Evolutionary conservation across 1,284 basidiomycete genomes (phyloP), one percentile per base, ranked within the genome.

Genomic region (Malassezia equina): DNA sequence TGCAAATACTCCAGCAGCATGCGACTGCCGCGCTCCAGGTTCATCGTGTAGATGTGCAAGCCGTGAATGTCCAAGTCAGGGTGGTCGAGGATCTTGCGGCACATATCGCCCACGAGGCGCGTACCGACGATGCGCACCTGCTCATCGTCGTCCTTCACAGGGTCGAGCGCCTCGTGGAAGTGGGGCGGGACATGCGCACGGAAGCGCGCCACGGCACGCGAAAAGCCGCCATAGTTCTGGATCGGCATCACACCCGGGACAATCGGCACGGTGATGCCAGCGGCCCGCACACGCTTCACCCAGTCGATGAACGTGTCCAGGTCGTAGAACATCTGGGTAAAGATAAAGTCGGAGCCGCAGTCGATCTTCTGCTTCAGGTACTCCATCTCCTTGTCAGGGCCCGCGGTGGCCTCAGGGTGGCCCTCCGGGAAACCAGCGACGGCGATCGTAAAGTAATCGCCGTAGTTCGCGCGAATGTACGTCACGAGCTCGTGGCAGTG

Each of bases 271-370:
- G 83, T 88, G 76, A 98, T 94, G 7, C 93, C 77, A 41, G 63
- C 62, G 32, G 61, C 62, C 32, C 69, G 62, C 12, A 75, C 67
- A 31, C 83, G 80, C 64, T 83, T 84, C 57, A 90, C 87, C 89
- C 89, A 93, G 33, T 79, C 77, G 62, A 87, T 81, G 76, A 91
- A 93, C 62, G 88, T 72, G 47, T 90, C 82, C 51, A 85, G 83
- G 70, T 93, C 89, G 77, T 90, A 93, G 78, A 93, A 93, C 85
- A 93, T 89, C 76, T 93, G 89, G 0, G 89, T 93, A 78, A 93
- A 89, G 74, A 93, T 90, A 77, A 91, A 88, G 76, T 84, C 81
- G 56, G 85, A 86, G 44, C 90, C 89, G 15, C 84, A 85, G 59
- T 90, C 86, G 63, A 89, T 78, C 76, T 93, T 93, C 63, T 84